These are phyloP conservation scores for button mushroom (Agaricus bisporus) DNA, from an alignment of 768 basidiomycete species.

Conservation along the genomic window DNA sequence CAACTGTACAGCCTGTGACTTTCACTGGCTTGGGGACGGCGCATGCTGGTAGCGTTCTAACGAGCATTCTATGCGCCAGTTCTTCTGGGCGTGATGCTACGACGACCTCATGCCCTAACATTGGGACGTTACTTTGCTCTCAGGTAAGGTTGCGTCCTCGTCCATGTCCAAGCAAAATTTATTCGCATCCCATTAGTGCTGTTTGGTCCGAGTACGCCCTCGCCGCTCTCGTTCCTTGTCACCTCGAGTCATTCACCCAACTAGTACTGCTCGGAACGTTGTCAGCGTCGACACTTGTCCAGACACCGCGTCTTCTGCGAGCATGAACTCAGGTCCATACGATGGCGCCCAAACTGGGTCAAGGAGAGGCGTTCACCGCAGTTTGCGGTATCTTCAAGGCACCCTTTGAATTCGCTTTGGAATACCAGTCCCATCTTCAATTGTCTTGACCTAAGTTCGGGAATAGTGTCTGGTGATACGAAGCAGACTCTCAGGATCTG, in stretches of 20 bases:
- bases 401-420: constrained; percentile 16
- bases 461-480: constrained; percentile 19
- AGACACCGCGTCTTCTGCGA: constrained; percentile 30
- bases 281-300: constrained; percentile 29
- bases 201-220: background rate
- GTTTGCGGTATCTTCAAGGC: constrained; percentile 10
- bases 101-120: constrained; percentile 16
- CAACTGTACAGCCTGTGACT: background rate
- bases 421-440: constrained; percentile 26
- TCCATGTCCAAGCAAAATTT: background rate
- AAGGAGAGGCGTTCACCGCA: constrained; percentile 22
- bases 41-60: constrained; percentile 1
- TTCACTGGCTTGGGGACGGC: background rate
- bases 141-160: constrained; percentile 15
- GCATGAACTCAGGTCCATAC: constrained; percentile 19
- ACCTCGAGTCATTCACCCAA: background rate
- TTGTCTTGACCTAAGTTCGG: constrained; percentile 19
- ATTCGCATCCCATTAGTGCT: background rate
- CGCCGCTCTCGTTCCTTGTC: background rate
- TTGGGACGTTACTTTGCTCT: constrained; percentile 22
- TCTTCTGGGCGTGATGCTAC: constrained; percentile 14
- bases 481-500: constrained; percentile 27
- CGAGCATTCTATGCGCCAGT: constrained; percentile 14
- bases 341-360: constrained; percentile 31
- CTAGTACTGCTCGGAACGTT: constrained; percentile 31